These are phyloP conservation scores for Quercus phellos DNA, from an alignment of 331 rosid genomes.

Conservation along the genomic window DNA sequence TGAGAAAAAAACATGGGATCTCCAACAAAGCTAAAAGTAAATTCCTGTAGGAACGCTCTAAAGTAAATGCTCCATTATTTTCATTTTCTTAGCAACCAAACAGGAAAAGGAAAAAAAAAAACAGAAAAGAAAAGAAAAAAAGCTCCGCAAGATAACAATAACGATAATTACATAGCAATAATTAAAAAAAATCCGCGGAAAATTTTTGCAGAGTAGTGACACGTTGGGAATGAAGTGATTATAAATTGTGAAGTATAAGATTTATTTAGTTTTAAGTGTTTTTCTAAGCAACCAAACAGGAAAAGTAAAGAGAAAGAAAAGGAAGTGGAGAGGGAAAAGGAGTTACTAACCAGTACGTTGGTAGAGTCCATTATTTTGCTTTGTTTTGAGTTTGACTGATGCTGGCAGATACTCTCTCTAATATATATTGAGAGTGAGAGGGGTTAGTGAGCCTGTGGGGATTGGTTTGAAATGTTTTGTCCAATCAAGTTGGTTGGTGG, in stretches of 20 bases:
- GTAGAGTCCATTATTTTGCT: neutral
- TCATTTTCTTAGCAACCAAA: neutral
- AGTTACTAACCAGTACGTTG: slow-evolving; percentile 5
- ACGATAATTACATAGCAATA: neutral
- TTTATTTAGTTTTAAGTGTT: neutral
- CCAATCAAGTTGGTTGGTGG: neutral
- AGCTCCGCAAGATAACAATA: neutral
- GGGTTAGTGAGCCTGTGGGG: neutral
- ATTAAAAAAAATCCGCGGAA: neutral
- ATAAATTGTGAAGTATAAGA: neutral
- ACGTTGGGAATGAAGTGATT: neutral
- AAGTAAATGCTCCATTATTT: neutral
- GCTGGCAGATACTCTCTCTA: neutral
- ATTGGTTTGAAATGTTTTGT: too few relatives aligned
- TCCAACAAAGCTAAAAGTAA: neutral
- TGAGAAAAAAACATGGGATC: neutral
- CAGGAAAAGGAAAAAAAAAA: neutral
- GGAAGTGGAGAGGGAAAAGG: neutral
- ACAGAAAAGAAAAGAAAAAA: neutral
- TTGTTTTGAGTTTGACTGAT: neutral
- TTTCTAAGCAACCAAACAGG: slow-evolving; percentile 10
- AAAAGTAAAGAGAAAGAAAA: neutral
- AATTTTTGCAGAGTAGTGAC: neutral
- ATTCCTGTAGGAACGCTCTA: neutral
- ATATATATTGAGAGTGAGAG: neutral